phyloP scores from a whole-genome alignment of 768 basidiomycete genomes.

The Termitomyces sp. region DNA sequence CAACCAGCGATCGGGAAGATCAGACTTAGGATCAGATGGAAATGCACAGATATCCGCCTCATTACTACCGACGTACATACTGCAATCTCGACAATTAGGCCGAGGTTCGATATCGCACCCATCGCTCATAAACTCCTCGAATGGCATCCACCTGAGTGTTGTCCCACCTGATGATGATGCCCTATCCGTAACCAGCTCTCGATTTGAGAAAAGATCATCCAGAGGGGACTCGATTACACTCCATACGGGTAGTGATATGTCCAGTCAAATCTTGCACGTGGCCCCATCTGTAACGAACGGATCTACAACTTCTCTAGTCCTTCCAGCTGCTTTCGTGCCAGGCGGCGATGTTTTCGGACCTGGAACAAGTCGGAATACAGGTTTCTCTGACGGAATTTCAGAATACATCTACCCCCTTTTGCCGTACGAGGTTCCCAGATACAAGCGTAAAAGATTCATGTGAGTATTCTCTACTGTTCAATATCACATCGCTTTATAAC shows the following conservation, averaged over 20 bases:
- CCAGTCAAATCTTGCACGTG: constrained; percentile 1
- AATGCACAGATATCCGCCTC: neutral
- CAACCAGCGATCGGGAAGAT: neutral
- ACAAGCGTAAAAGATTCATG: constrained; percentile 7
- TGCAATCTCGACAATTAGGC: neutral
- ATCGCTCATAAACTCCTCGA: neutral
- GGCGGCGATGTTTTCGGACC: neutral
- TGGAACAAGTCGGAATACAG: neutral
- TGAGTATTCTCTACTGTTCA: neutral
- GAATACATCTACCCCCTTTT: neutral
- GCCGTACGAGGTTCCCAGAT: constrained; percentile 5
- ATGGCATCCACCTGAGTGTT: neutral
- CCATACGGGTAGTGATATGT: neutral
- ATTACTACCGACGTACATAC: neutral
- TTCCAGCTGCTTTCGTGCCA: neutral
- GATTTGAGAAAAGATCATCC: neutral
- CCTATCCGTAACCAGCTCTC: neutral
- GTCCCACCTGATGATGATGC: constrained; percentile 1
- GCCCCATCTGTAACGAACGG: neutral
- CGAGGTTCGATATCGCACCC: neutral
- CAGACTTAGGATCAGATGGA: neutral
- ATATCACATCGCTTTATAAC: neutral
- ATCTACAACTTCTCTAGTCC: neutral
- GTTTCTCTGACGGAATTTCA: neutral
- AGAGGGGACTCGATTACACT: neutral